phyloP scores from a whole-genome alignment of 257 asterid species.

The Hygrophila difformis region DNA sequence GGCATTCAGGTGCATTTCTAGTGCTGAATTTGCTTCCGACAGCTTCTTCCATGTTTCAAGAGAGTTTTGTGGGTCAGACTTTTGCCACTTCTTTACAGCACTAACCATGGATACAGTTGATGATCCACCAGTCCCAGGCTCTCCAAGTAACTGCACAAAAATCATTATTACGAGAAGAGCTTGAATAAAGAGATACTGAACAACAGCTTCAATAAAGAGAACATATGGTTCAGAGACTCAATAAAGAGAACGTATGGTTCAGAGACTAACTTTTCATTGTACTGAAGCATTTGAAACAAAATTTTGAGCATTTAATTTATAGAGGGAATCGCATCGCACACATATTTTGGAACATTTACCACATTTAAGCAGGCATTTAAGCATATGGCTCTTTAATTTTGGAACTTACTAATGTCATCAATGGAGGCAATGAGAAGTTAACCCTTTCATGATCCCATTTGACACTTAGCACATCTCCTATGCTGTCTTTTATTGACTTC shows the following conservation, averaged over 20 bases:
- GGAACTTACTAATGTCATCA: conserved; percentile 82
- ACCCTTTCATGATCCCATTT: conserved; percentile 96
- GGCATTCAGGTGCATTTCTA: conserved; percentile 62
- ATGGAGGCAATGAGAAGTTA: conserved; percentile 83
- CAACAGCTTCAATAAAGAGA: no score
- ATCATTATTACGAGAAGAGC: no score
- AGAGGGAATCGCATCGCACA: no score
- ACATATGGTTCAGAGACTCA: no score
- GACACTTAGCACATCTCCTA: conserved; percentile 57
- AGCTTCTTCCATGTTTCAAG: conserved; percentile 73
- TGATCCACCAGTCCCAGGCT: conserved; percentile 98
- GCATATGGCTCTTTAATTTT: background rate
- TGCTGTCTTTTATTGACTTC: conserved; percentile 49
- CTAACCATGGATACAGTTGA: conserved; percentile 99
- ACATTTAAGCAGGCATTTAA: background rate
- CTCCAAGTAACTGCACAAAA: conserved; percentile 77
- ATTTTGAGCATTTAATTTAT: no score
- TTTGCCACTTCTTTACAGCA: conserved; percentile 98
- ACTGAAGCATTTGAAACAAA: no score
- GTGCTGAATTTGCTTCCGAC: conserved; percentile 67
- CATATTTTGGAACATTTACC: background rate
- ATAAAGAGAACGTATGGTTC: no score
- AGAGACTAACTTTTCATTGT: no score
- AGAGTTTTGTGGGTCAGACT: conserved; percentile 71
- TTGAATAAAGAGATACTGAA: no score